Base-by-base conservation (phyloP, 768 basidiomycete genomes). In the Steccherinum ochraceum region DNA sequence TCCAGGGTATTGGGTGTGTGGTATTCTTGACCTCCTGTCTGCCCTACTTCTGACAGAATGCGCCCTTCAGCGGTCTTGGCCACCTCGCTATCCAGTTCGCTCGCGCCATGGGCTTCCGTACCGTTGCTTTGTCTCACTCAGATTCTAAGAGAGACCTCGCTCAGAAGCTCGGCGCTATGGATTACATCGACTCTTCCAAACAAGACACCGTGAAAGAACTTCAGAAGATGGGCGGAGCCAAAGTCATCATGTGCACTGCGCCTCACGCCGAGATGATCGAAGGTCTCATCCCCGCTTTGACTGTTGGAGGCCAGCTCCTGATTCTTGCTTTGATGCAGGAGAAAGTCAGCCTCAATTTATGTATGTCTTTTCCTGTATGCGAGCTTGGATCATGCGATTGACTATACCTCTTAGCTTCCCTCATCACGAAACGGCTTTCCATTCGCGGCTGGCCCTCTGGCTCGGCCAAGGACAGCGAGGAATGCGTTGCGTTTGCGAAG, bases 191-290 rank as follows among this genome's bases (percentile, higher is more conserved):
- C 51, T 58, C 61, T 18, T 56, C 60, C 5, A 57, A 58, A 40
- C 57, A 56, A 21, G 56, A 67, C 47, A 53, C 60, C 39, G 66
- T 61, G 24, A 64, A 62, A 41, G 62, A 53, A 20, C 62, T 72
- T 13, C 54, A 66, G 52, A 59, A 68, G 52, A 53, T 71, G 18
- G 70, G 72, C 5, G 71, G 73, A 13, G 71, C 72, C 5, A 67
- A 67, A 46, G 57, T 71, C 30, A 66, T 72, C 48, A 56, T 69
- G 48, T 62, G 60, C 53, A 68, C 67, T 26, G 67, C 65, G n/a
- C 66, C 67, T 25, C 55, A 52, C 52, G 16, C 57, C 13, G 46
- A 56, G 12, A 30, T 44, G 24, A 54, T 56, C 21, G 48, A 51
- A 27, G 51, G 19, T 16, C 58, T 65, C 18, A 27, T 63, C 21